Percentiles rank a stretch among this genome's conserved stretches.
phyloP scores from a whole-genome alignment of 495 filamentous ascomycete genomes.

The Aspergillus carlsbadensis region DNA sequence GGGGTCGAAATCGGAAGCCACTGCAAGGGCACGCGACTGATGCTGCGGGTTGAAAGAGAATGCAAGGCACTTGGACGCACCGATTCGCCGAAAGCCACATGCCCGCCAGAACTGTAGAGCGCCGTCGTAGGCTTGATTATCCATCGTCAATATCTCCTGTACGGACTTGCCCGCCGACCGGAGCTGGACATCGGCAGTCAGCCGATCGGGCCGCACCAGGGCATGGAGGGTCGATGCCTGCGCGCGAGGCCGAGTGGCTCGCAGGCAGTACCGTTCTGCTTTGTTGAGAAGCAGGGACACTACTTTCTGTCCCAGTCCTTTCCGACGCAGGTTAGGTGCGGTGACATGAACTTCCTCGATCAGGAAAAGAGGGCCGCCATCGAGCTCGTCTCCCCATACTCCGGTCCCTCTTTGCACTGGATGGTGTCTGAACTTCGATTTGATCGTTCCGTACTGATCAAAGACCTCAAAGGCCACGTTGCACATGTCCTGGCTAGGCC shows the following conservation, averaged over 20 bases:
- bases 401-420: constrained; percentile 29
- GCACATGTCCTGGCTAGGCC: constrained; percentile 9
- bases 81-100: constrained; percentile 27
- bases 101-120: constrained; percentile 21
- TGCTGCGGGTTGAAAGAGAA: constrained; percentile 23
- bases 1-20: constrained; percentile 23
- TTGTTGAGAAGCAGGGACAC: too few relatives aligned
- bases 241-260: too few relatives aligned
- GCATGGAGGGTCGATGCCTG: constrained; percentile 22
- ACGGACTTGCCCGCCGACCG: constrained; percentile 17
- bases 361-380: constrained; percentile 28
- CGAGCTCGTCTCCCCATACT: constrained; percentile 29
- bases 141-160: constrained; percentile 15
- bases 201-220: constrained; percentile 20
- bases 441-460: constrained; percentile 33
- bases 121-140: constrained; percentile 4
- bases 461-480: constrained; percentile 24
- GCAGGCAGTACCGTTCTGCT: background rate
- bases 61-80: constrained; percentile 24
- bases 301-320: constrained; percentile 14
- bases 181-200: constrained; percentile 19
- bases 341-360: constrained; percentile 23
- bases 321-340: background rate
- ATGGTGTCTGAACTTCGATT: constrained; percentile 28
- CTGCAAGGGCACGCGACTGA: constrained; percentile 17